phyloP scores from a whole-genome alignment of 495 filamentous ascomycete genomes.

The Neurospora sp. region DNA sequence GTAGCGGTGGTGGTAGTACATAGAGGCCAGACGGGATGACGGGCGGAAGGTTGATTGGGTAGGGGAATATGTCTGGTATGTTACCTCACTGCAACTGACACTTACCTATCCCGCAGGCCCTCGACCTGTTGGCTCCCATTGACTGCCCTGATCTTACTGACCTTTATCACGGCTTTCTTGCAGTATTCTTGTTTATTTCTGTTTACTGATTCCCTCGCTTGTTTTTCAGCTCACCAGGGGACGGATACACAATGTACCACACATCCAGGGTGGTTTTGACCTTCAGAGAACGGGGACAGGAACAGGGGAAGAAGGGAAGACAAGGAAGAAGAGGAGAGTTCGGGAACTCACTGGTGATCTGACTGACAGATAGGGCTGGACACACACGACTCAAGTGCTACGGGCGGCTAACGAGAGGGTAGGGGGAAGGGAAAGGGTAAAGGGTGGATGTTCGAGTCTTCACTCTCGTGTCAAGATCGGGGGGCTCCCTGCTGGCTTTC shows the following conservation, averaged over 20 bases:
- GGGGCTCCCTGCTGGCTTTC: neutral
- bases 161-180: neutral
- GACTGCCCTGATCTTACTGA: neutral
- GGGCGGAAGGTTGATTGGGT: neutral
- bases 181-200: neutral
- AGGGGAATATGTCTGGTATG: neutral
- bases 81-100: neutral
- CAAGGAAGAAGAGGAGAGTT: neutral
- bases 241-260: neutral
- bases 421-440: neutral
- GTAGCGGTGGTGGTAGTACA: neutral
- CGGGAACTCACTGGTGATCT: neutral
- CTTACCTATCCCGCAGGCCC: neutral
- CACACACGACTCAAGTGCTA: neutral
- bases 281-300: neutral
- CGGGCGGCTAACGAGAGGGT: neutral
- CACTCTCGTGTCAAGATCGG: neutral
- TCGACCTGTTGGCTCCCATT: no score
- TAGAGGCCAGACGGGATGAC: neutral
- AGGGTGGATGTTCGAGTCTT: neutral
- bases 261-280: neutral
- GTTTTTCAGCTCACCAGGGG: neutral
- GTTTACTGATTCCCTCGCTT: neutral
- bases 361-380: neutral
- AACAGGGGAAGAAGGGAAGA: neutral